phyloP scores from a whole-genome alignment of 164 flowering plant species.

The Berberis thunbergii region DNA sequence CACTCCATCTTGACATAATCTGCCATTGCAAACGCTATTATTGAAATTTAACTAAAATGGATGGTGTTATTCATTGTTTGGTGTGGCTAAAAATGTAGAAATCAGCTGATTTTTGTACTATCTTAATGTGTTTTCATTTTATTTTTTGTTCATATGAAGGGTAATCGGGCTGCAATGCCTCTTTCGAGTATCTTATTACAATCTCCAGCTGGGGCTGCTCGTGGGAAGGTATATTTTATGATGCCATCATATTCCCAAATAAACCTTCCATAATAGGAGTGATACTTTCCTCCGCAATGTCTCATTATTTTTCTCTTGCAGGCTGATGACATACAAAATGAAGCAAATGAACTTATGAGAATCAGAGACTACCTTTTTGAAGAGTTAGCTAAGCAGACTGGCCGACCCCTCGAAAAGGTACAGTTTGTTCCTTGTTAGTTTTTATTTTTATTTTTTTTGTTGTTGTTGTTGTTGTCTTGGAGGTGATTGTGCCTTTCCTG shows the following conservation, averaged over 20 bases:
- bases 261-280: neutral
- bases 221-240: constrained; percentile 67
- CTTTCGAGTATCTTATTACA: constrained; percentile 58
- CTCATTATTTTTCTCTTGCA: constrained; percentile 14
- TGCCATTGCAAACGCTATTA: too few species aligned
- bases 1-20: too few species aligned
- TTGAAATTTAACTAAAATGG: too few species aligned
- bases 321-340: constrained; percentile 91
- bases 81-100: too few species aligned
- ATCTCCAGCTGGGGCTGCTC: constrained; percentile 86
- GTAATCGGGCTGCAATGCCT: constrained; percentile 72
- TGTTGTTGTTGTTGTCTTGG: neutral
- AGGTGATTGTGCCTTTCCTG: too few species aligned
- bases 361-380: constrained; percentile 65
- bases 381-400: constrained; percentile 71
- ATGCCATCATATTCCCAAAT: neutral
- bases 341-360: constrained; percentile 77
- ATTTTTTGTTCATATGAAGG: constrained; percentile 32
- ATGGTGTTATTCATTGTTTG: too few species aligned
- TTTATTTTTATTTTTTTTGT: neutral
- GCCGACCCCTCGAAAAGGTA: constrained; percentile 86
- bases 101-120: neutral
- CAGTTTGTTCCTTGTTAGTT: neutral
- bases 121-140: constrained; percentile 1
- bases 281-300: neutral